phyloP scores from a whole-genome alignment of 805 yeast genomes.

The Kodamaea sagamina region DNA sequence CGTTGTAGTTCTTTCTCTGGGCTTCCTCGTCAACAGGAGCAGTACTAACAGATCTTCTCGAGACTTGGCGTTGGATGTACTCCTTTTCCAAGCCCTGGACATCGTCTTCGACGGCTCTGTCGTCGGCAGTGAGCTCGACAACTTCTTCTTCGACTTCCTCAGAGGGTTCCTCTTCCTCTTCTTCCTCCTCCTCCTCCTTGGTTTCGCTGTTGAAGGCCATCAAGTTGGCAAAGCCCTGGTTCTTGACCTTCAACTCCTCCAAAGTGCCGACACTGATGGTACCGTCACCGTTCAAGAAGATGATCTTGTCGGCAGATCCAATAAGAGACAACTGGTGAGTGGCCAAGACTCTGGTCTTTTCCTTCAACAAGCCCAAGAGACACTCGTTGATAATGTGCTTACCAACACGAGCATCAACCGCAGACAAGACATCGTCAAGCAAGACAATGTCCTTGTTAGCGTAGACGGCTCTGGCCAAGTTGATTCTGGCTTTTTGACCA shows the following conservation, averaged over 20 bases:
- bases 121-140: conserved; percentile 8
- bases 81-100: conserved; percentile 9
- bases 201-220: conserved; percentile 39
- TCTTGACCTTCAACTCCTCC: conserved; percentile 48
- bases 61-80: conserved; percentile 8
- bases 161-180: conserved; percentile 21
- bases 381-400: conserved; percentile 73
- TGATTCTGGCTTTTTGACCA: conserved; percentile 84
- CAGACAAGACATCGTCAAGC: conserved; percentile 79
- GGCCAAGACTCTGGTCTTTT: conserved; percentile 71
- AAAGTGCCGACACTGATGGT: conserved; percentile 60
- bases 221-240: conserved; percentile 36
- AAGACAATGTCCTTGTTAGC: conserved; percentile 65
- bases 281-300: conserved; percentile 70
- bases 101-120: conserved; percentile 7
- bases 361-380: conserved; percentile 55
- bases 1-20: conserved; percentile 10
- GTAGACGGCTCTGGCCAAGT: conserved; percentile 78
- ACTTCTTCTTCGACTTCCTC: background rate
- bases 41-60: conserved; percentile 4
- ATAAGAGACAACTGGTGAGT: conserved; percentile 82
- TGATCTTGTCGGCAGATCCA: conserved; percentile 65
- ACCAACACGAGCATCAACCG: conserved; percentile 87
- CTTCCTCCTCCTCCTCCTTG: conserved; percentile 21
- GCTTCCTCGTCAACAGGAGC: conserved; percentile 16